Conservation (phyloP, 2,329 filamentous ascomycete genomes). For the Drechmeria coniospora region DNA sequence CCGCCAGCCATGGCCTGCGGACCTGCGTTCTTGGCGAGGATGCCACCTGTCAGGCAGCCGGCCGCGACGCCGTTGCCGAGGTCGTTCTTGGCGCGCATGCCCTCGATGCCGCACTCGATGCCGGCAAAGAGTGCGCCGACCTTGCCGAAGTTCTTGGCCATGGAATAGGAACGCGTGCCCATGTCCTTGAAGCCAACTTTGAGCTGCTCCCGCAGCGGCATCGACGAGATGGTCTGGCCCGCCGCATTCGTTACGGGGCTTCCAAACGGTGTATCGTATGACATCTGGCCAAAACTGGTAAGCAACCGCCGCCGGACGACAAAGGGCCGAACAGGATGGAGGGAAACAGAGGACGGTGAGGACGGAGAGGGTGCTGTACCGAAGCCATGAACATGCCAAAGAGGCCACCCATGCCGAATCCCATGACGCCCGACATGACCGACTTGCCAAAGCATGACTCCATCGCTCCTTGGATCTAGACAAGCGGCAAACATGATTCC, state of each 20-base stretch:
- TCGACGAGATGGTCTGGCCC: constrained; percentile 28
- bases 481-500: not conserved
- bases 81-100: constrained; percentile 85
- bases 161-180: constrained; percentile 67
- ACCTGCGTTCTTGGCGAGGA: constrained; percentile 72
- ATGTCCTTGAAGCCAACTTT: constrained; percentile 84
- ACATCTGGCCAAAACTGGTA: constrained; percentile 50
- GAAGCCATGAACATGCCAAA: constrained; percentile 98
- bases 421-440: constrained; percentile 79
- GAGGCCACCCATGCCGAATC: constrained; percentile 81
- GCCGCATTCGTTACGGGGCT: constrained; percentile 23
- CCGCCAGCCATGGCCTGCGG: constrained; percentile 79
- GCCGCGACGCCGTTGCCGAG: constrained; percentile 73
- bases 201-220: constrained; percentile 75
- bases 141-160: constrained; percentile 87
- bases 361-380: constrained; percentile 35
- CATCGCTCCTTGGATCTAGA: constrained; percentile 68
- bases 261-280: constrained; percentile 86
- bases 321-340: not conserved
- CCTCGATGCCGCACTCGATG: constrained; percentile 93
- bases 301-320: too few species aligned
- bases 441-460: constrained; percentile 87
- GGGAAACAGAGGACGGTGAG: not conserved
- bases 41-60: constrained; percentile 82
- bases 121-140: constrained; percentile 84